Evolutionary conservation across 805 yeast genomes (phyloP).

Genomic region (Starmera quercuum): DNA sequence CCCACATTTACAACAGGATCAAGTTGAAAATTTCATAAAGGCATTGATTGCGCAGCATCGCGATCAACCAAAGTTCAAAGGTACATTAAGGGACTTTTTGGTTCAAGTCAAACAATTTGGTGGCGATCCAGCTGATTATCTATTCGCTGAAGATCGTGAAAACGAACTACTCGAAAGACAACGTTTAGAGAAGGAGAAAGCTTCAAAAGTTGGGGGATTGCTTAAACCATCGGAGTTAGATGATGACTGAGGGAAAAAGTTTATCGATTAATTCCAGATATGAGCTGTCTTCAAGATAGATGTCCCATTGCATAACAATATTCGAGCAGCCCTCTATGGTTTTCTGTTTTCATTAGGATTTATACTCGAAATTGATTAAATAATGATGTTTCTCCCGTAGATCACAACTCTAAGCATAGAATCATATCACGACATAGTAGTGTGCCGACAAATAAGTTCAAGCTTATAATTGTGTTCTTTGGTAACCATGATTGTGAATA

Average conservation of each 20-base stretch:
- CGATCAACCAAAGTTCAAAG: slow-evolving; percentile 70
- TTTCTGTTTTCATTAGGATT: too few species aligned
- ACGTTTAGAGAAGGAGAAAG: slow-evolving; percentile 68
- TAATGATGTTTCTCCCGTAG: too few species aligned
- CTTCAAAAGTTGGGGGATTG: slow-evolving; percentile 85
- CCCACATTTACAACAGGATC: slow-evolving; percentile 81
- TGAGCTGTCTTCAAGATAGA: too few species aligned
- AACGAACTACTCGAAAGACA: slow-evolving; percentile 62
- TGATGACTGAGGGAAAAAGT: slow-evolving; percentile 38
- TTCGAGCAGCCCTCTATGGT: too few species aligned
- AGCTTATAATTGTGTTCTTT: too few species aligned
- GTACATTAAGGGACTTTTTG: slow-evolving; percentile 86
- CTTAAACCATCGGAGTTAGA: slow-evolving; percentile 93
- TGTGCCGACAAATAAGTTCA: too few species aligned
- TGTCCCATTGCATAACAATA: too few species aligned
- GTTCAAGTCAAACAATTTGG: slow-evolving; percentile 95
- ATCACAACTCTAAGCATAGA: too few species aligned
- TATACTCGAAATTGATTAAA: too few species aligned
- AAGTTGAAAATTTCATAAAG: slow-evolving; percentile 71
- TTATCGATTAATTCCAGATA: too few species aligned
- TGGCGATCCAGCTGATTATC: slow-evolving; percentile 90
- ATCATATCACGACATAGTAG: too few species aligned
- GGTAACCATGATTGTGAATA: too few species aligned
- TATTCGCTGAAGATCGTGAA: slow-evolving; percentile 91
- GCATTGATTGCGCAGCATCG: slow-evolving; percentile 69